These are phyloP conservation scores for Podospora comata DNA, from an alignment of 495 filamentous ascomycete species.

Conservation along the genomic window DNA sequence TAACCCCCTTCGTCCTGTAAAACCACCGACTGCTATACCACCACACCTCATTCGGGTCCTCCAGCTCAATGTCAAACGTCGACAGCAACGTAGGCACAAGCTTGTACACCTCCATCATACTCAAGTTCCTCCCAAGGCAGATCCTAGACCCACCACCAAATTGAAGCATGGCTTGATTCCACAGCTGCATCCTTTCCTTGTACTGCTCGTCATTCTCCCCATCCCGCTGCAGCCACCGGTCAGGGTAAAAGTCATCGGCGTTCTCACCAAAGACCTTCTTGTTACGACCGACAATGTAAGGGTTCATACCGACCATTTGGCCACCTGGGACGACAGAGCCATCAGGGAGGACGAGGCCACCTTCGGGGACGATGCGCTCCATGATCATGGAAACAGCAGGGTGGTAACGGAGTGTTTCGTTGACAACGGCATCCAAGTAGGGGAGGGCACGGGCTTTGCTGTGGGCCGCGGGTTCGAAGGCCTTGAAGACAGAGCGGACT, in stretches of 20 bases:
- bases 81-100: slow-evolving; percentile 58
- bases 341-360: slow-evolving; percentile 50
- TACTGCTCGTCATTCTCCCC: slow-evolving; percentile 29
- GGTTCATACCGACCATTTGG: slow-evolving; percentile 32
- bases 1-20: slow-evolving; percentile 20
- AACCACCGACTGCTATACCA: slow-evolving; percentile 27
- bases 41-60: slow-evolving; percentile 23
- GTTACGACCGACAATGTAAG: slow-evolving; percentile 39
- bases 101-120: slow-evolving; percentile 63
- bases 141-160: slow-evolving; percentile 63
- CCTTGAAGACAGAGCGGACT: slow-evolving; percentile 14
- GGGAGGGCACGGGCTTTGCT: slow-evolving; percentile 36
- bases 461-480: slow-evolving; percentile 22
- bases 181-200: slow-evolving; percentile 21
- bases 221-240: slow-evolving; percentile 40
- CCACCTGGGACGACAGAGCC: slow-evolving; percentile 53
- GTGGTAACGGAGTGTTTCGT: slow-evolving; percentile 58
- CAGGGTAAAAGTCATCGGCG: slow-evolving; percentile 51
- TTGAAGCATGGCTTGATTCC: slow-evolving; percentile 32
- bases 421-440: slow-evolving; percentile 59
- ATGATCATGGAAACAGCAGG: slow-evolving; percentile 53
- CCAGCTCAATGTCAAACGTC: slow-evolving; percentile 45
- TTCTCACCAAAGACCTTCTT: slow-evolving; percentile 47
- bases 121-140: slow-evolving; percentile 64
- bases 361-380: slow-evolving; percentile 56